Conservation (phyloP, 139 green algal species). For the Micromonas pusilla region DNA sequence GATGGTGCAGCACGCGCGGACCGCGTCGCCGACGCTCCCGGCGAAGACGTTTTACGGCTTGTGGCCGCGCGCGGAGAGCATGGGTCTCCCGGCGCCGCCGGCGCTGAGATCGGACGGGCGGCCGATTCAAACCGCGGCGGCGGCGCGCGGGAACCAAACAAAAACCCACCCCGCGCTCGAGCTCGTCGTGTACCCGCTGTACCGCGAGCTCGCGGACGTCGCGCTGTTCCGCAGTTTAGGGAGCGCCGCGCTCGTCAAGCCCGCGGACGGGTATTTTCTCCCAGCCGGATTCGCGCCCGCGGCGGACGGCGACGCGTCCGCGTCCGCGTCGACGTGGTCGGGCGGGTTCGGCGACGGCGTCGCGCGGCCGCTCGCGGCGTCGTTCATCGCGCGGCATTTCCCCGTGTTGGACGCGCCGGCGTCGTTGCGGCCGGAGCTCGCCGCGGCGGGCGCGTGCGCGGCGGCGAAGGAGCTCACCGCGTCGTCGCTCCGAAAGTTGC, state of each 20-base stretch:
- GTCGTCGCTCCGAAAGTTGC: slow-evolving; percentile 43
- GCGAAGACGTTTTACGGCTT: neutral
- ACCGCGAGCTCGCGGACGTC: neutral
- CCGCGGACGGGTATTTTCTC: slow-evolving; percentile 2
- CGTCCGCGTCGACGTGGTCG: slow-evolving; percentile 22
- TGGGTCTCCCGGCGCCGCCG: neutral
- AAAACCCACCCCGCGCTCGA: neutral
- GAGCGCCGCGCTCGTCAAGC: neutral
- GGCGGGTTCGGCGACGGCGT: neutral
- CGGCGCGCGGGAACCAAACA: neutral
- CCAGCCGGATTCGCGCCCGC: slow-evolving; percentile 20
- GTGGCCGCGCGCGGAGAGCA: neutral
- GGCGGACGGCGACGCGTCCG: slow-evolving; percentile 26
- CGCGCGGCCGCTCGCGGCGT: slow-evolving; percentile 32
- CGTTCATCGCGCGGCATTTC: slow-evolving; percentile 47
- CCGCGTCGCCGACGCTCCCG: neutral
- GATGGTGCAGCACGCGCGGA: neutral
- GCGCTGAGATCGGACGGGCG: neutral
- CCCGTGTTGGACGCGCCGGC: slow-evolving; percentile 52
- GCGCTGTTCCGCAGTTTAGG: neutral
- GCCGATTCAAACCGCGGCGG: neutral
- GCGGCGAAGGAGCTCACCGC: slow-evolving; percentile 45
- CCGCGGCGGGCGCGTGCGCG: slow-evolving; percentile 39
- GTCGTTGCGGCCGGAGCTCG: slow-evolving; percentile 45
- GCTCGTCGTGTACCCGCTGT: slow-evolving; percentile 23